Conservation (phyloP, 2,329 filamentous ascomycete genomes). For the Hypoxylon sp. region DNA sequence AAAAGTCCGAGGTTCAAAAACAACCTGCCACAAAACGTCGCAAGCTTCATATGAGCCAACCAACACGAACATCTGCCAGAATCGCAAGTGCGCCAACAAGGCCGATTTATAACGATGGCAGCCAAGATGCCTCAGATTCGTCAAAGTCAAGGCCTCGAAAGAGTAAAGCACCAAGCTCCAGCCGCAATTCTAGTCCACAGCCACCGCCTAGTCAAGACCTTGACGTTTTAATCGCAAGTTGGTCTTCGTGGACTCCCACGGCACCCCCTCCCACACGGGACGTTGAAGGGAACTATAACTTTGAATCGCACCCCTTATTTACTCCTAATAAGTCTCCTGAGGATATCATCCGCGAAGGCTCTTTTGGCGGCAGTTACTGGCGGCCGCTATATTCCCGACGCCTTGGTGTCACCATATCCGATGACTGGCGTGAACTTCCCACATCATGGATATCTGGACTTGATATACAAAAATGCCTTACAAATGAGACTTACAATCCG, state of each 20-base stretch:
- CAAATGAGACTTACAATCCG: slow-evolving; percentile 59
- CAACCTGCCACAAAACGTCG: slow-evolving; percentile 57
- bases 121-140: slow-evolving; percentile 16
- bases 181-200: background rate
- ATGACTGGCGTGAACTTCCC: slow-evolving; percentile 65
- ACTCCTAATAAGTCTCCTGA: slow-evolving; percentile 68
- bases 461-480: slow-evolving; percentile 58
- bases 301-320: slow-evolving; percentile 61
- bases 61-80: slow-evolving; percentile 63
- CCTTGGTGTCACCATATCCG: slow-evolving; percentile 59
- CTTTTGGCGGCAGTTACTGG: slow-evolving; percentile 68
- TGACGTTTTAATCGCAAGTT: slow-evolving; percentile 53
- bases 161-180: slow-evolving; percentile 1
- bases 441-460: slow-evolving; percentile 60
- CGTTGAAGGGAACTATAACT: slow-evolving; percentile 61
- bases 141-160: slow-evolving; percentile 14
- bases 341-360: slow-evolving; percentile 66
- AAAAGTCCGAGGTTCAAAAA: slow-evolving; percentile 28
- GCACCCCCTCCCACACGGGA: slow-evolving; percentile 60
- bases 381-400: slow-evolving; percentile 62
- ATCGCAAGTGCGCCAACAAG: slow-evolving; percentile 58
- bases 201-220: slow-evolving; percentile 36
- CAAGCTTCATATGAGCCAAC: slow-evolving; percentile 54
- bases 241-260: slow-evolving; percentile 61
- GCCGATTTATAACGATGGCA: slow-evolving; percentile 58